Percentiles rank a stretch among this genome's conserved stretches.
phyloP scores from a whole-genome alignment of 257 asterid genomes.

The Ilex aquifolium region DNA sequence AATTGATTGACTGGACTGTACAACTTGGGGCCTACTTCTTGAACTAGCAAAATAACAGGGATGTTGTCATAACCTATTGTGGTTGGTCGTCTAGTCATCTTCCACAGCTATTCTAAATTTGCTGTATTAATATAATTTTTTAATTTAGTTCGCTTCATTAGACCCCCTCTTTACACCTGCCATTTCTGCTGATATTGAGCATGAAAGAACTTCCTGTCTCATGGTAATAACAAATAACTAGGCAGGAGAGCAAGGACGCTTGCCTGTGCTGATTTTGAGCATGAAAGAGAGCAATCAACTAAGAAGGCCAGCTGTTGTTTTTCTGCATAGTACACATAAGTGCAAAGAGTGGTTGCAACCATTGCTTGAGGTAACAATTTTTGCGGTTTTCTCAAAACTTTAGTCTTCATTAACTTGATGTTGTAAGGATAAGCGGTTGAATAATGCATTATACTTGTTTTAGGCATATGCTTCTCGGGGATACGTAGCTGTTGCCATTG shows the following conservation, averaged over 20 bases:
- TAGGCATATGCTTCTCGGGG: slow-evolving; percentile 95
- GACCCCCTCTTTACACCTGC: not conserved
- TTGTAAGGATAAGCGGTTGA: slow-evolving; percentile 9
- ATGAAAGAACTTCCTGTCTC: slow-evolving; percentile 1
- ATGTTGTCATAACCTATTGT: not conserved
- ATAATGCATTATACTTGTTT: slow-evolving; percentile 3
- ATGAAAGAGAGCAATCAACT: slow-evolving; percentile 35
- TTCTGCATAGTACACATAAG: slow-evolving; percentile 83
- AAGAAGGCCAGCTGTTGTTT: slow-evolving; percentile 75
- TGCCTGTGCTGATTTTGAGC: slow-evolving; percentile 79
- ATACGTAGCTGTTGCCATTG: slow-evolving; percentile 80
- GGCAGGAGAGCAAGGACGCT: slow-evolving; percentile 90
- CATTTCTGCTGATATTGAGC: not conserved
- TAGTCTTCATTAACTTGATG: not conserved
- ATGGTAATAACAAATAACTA: slow-evolving; percentile 13
- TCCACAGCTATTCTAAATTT: too few relatives aligned
- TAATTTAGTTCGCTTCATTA: not conserved
- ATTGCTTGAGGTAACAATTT: slow-evolving; percentile 63
- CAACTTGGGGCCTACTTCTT: too few relatives aligned
- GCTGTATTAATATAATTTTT: not conserved
- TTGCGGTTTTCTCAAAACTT: slow-evolving; percentile 5
- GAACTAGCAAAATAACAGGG: too few relatives aligned
- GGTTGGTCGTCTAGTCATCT: not conserved
- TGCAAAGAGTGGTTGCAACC: slow-evolving; percentile 94
- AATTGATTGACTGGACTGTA: not conserved